A percentile compares a stretch with the other conserved stretches of the same genome.
These are phyloP conservation scores for Macaranga tanarius DNA, from an alignment of 441 rosid genomes.

Conservation along the genomic window DNA sequence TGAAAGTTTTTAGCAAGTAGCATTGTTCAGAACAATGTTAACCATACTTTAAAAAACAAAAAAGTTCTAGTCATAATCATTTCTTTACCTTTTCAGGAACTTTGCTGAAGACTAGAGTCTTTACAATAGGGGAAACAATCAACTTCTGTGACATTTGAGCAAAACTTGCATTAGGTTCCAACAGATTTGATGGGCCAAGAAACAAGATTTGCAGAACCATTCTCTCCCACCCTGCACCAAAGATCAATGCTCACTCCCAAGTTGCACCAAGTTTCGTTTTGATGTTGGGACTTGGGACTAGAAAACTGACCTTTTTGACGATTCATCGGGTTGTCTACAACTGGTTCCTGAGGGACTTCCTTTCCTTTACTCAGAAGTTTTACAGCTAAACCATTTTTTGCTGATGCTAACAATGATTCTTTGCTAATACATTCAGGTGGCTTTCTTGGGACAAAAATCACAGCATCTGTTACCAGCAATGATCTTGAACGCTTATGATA, in stretches of 20 bases:
- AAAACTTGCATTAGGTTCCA: slow-evolving; percentile 92
- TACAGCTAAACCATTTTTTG: slow-evolving; percentile 92
- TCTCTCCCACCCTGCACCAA: slow-evolving; percentile 91
- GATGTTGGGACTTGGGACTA: slow-evolving; percentile 1
- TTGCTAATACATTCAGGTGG: slow-evolving; percentile 84
- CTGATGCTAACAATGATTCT: slow-evolving; percentile 81
- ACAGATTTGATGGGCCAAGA: slow-evolving; percentile 89
- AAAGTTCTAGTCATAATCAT: background rate
- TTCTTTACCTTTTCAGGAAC: slow-evolving; percentile 85
- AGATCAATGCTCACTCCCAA: slow-evolving; percentile 6
- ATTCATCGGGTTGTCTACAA: slow-evolving; percentile 62
- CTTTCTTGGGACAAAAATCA: slow-evolving; percentile 72
- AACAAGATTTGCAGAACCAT: slow-evolving; percentile 94
- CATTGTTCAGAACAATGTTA: slow-evolving; percentile 1
- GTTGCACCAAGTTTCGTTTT: slow-evolving; percentile 14
- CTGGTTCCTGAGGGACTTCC: slow-evolving; percentile 78
- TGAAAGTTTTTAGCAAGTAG: slow-evolving; percentile 29
- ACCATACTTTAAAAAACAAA: no score
- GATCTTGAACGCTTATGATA: slow-evolving; percentile 86
- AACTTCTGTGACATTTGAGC: slow-evolving; percentile 92
- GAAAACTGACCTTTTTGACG: slow-evolving; percentile 69
- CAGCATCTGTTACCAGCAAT: slow-evolving; percentile 86
- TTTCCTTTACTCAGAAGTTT: slow-evolving; percentile 90
- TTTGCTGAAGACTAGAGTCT: slow-evolving; percentile 90
- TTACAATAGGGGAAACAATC: slow-evolving; percentile 92